Conservation (phyloP, 768 basidiomycete species). For the Crucibulum laeve region DNA sequence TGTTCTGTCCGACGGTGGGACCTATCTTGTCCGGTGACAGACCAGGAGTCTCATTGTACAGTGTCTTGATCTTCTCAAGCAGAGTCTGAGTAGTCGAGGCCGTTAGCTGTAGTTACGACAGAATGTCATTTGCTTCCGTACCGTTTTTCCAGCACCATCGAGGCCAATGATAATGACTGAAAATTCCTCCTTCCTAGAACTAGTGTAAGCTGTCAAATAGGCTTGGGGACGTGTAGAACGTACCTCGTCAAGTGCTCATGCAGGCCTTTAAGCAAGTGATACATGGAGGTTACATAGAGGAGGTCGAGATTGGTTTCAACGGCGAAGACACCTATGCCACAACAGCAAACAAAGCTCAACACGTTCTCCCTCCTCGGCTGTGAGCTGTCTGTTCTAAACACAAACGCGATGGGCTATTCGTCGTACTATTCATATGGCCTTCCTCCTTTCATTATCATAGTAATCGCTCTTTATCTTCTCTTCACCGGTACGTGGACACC, state of each 20-base stretch:
- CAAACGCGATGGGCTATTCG: slow-evolving; percentile 39
- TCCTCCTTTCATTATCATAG: slow-evolving; percentile 54
- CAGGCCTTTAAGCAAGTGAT: slow-evolving; percentile 89
- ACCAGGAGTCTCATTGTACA: slow-evolving; percentile 83
- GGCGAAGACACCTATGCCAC: neutral
- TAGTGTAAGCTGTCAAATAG: neutral
- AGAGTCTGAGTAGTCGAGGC: slow-evolving; percentile 46
- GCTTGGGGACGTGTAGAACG: slow-evolving; percentile 6
- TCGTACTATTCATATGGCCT: slow-evolving; percentile 68
- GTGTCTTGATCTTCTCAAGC: slow-evolving; percentile 90
- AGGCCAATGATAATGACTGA: slow-evolving; percentile 93
- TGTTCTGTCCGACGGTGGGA: slow-evolving; percentile 97
- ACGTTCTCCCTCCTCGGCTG: neutral
- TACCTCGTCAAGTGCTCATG: slow-evolving; percentile 87
- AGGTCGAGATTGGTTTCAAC: neutral
- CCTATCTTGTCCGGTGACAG: slow-evolving; percentile 91
- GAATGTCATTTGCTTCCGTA: slow-evolving; percentile 19
- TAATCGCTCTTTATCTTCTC: slow-evolving; percentile 81
- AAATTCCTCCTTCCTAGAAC: slow-evolving; percentile 76
- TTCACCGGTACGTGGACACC: slow-evolving; percentile 67
- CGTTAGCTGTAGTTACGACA: neutral
- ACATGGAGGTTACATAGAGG: slow-evolving; percentile 65
- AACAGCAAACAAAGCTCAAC: slow-evolving; percentile 5
- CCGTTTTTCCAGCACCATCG: slow-evolving; percentile 91
- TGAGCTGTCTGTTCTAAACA: neutral